These are phyloP conservation scores for Trichosporon inkin DNA, from an alignment of 1,284 basidiomycete genomes.

Conservation along the genomic window DNA sequence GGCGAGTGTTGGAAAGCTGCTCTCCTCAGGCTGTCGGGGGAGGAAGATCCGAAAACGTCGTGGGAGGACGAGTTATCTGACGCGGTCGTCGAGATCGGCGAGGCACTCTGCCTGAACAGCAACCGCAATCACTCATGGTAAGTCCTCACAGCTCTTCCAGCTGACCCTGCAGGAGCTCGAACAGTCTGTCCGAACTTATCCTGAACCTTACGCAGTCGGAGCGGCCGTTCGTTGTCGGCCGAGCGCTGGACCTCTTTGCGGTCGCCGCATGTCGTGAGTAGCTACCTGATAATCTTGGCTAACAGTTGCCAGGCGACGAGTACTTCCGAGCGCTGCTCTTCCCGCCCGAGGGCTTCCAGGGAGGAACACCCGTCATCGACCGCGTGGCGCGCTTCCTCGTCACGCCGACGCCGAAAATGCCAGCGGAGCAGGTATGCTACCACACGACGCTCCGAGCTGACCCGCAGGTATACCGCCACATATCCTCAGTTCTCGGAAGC, in stretches of 20 bases:
- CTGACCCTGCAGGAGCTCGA: conserved; percentile 25
- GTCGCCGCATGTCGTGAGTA: conserved; percentile 35
- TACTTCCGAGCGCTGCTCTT: conserved; percentile 31
- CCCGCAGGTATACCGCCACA: conserved; percentile 13
- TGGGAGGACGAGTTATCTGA: conserved; percentile 26
- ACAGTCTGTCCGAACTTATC: conserved; percentile 31
- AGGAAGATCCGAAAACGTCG: not conserved
- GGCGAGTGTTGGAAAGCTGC: not conserved
- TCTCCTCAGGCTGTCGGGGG: not conserved
- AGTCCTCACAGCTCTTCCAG: not conserved
- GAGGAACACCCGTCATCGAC: conserved; percentile 25
- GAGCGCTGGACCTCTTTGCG: conserved; percentile 32
- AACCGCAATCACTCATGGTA: conserved; percentile 26
- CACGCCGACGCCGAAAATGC: conserved; percentile 5
- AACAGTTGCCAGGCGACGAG: conserved; percentile 33
- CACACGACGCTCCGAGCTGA: not conserved
- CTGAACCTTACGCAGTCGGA: conserved; percentile 17
- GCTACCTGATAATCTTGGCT: not conserved
- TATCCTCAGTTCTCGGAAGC: conserved; percentile 18
- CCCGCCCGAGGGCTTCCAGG: conserved; percentile 3
- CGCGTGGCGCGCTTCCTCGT: conserved; percentile 24
- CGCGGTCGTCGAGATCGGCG: conserved; percentile 21
- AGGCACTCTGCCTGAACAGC: conserved; percentile 26
- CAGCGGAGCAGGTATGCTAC: conserved; percentile 2
- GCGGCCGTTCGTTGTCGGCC: conserved; percentile 14